Base-by-base conservation (phyloP, 78 protist species). In the Paratrimastix pyriformis region DNA sequence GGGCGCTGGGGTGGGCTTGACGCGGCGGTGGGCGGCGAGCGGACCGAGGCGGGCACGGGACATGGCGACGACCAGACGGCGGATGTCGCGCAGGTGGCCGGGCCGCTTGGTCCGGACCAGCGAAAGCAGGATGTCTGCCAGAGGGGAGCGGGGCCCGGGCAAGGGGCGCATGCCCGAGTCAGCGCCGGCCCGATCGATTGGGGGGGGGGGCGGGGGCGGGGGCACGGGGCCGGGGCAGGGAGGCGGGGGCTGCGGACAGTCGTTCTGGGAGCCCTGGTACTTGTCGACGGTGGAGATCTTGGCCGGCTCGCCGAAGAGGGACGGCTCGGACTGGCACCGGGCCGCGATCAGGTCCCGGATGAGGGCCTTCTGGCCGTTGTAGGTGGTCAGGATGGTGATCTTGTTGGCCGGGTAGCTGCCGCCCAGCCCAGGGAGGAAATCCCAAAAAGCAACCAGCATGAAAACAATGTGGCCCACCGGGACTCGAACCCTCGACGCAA, bases 251-350 rank as follows among this genome's bases (percentile, higher is more conserved):
- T 65, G 11, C 29, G 9, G 18, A 74, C n/a, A 92, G 84, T 94
- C 97, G 60, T 87, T 87, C 82, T 94, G 97, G 74, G 86, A 94
- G 15, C 98, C 98, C 71, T 94, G 98, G 80, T 65, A 89, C 76
- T 72, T 76, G 77, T 94, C 98, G 30, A 92, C 93, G 15, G 98
- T 94, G 0, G 94, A 55, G 29, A 92, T 82, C 40, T 78, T 57
- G 3, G 65, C 60, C 24, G 96, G 96, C 69, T 35, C 24, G 7
- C 93, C 93, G 58, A 72, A 79, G 58, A 68, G 29, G 5, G 88
- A 60, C 57, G 57, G 57, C 18, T 52, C 21, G 57, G 21, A 18
- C 21, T 18, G 35, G 21, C 57, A 52, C 57, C 21, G 35, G 18
- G 18, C 70, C 11, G 29, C 15, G 24, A 64, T 3, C 21, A 85